phyloP scores from a whole-genome alignment of 306 rosid species.

The Cajanus cajan region DNA sequence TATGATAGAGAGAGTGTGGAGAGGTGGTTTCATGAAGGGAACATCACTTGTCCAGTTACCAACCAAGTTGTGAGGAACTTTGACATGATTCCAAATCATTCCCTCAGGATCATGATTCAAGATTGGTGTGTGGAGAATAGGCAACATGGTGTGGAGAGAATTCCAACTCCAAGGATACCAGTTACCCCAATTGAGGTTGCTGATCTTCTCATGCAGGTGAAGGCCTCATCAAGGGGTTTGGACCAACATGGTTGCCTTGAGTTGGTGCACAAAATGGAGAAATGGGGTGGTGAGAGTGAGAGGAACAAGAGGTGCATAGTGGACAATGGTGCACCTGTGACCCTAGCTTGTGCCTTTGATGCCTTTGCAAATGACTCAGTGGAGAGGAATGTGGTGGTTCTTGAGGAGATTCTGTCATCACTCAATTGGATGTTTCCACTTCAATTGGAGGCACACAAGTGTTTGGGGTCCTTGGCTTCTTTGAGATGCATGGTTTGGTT shows the following conservation, averaged over 20 bases:
- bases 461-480: constrained; percentile 55
- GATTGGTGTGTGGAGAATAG: constrained; percentile 69
- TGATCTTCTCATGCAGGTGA: constrained; percentile 35
- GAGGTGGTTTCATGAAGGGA: constrained; percentile 69
- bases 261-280: constrained; percentile 42
- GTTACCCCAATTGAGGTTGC: constrained; percentile 41
- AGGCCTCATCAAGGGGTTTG: constrained; percentile 18
- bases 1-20: constrained; percentile 72
- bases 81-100: constrained; percentile 68
- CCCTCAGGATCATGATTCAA: constrained; percentile 64
- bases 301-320: constrained; percentile 52
- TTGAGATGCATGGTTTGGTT: constrained; percentile 62
- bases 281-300: constrained; percentile 56
- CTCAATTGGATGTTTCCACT: constrained; percentile 70
- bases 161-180: constrained; percentile 69
- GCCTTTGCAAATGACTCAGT: constrained; percentile 47
- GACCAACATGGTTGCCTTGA: constrained; percentile 50
- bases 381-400: constrained; percentile 34
- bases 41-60: constrained; percentile 64
- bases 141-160: constrained; percentile 54
- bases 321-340: constrained; percentile 49
- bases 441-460: constrained; percentile 48
- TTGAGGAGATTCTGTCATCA: constrained; percentile 55
- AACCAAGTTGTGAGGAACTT: constrained; percentile 50
- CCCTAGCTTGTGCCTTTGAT: constrained; percentile 52